phyloP scores from a whole-genome alignment of 2,329 filamentous ascomycete genomes.

The Fusarium falciforme region DNA sequence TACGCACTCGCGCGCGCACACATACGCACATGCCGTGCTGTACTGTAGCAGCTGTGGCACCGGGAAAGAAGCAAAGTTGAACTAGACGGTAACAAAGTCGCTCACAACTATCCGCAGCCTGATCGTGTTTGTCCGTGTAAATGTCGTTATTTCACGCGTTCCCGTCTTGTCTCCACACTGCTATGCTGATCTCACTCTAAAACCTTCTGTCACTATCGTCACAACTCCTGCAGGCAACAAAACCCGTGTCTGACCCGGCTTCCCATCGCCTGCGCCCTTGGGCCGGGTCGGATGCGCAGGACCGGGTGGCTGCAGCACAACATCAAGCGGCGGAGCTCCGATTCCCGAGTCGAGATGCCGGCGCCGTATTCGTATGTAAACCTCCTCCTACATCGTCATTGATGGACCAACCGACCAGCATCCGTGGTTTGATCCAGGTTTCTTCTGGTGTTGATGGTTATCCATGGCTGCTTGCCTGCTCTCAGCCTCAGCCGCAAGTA shows the following conservation, averaged over 20 bases:
- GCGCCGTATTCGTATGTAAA: constrained; percentile 34
- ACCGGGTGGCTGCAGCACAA: constrained; percentile 19
- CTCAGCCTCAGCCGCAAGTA: not conserved
- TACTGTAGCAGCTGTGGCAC: not conserved
- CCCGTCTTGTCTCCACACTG: not conserved
- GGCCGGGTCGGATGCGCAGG: constrained; percentile 16
- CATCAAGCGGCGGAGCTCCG: constrained; percentile 1
- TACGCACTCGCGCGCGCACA: not conserved
- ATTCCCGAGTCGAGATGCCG: constrained; percentile 34
- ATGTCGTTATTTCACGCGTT: not conserved
- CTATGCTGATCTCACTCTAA: not conserved
- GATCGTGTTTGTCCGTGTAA: not conserved
- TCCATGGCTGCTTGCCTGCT: not conserved
- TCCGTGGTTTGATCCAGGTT: not conserved
- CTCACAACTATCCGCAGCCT: not conserved
- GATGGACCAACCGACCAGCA: not conserved
- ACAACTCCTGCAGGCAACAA: not conserved
- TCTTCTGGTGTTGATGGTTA: not conserved
- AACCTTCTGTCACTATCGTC: not conserved
- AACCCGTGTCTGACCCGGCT: constrained; percentile 2
- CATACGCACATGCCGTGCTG: not conserved
- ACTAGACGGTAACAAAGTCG: not conserved
- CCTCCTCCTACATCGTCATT: not conserved
- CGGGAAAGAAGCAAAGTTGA: not conserved
- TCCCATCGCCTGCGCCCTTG: constrained; percentile 6